Evolutionary conservation across 1,284 basidiomycete genomes (phyloP), one percentile per base, ranked within the genome.

Genomic region (Cystobasidium slooffiae): DNA sequence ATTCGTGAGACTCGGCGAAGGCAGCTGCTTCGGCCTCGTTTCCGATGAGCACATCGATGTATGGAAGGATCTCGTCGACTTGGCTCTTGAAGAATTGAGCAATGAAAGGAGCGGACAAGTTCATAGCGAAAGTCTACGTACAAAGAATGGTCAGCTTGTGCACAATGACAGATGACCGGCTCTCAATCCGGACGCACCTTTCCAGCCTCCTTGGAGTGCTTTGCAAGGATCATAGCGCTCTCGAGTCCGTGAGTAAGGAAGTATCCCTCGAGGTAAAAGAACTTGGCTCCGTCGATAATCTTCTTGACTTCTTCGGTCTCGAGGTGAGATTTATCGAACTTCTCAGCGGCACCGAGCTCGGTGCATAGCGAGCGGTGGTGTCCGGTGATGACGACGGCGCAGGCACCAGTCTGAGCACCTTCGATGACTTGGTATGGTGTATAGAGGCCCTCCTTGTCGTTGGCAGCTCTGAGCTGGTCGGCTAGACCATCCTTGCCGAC

Each of bases 41-140:
- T 43, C 93, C 92, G 83, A 97, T 92, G 82, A 97, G 79, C 81
- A 95, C 85, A 83, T 97, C 94, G 77, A 88, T 88, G 85, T 91
- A 90, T 37, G 90, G 90, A 64, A 97, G 83, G 79, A 97, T 84
- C 81, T 91, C 85, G 79, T 92, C 87, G 51, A 97, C 85, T 80
- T 94, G 90, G 3, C 86, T 84, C 78, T 88, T 88, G 86, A 97
- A 98, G 88, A 97, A 97, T 84, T 96, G 91, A 72, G 92, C 86
- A 82, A 99, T 97, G 87, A 98, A 99, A 47, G 97, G 97, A 1
- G 97, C 97, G 16, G 94, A 97, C 79, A 99, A 88, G 87, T 99
- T 99, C 81, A 98, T 85, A 14, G 88, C 88, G 82, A 97, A 94
- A 62, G 88, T 88, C 92, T 93, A 78, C 22, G 6, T 47, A 16